phyloP scores from a whole-genome alignment of 2,329 filamentous ascomycete genomes.

The Colletotrichum camelliae region DNA sequence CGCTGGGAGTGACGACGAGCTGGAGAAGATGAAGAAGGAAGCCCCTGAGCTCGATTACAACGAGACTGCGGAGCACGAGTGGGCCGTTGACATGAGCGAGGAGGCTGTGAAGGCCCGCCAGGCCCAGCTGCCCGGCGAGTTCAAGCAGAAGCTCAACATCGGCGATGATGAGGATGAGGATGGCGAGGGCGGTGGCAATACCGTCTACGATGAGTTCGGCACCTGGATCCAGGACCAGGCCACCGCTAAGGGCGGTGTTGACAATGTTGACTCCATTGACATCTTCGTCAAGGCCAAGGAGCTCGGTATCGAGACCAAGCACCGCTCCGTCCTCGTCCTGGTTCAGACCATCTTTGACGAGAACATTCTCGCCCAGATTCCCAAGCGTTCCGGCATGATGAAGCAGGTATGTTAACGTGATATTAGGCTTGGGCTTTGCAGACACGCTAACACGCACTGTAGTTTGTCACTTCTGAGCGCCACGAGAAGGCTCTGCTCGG shows the following conservation, averaged over 20 bases:
- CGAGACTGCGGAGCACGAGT: constrained; percentile 83
- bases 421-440: background rate
- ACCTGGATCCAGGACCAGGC: constrained; percentile 86
- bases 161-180: constrained; percentile 81
- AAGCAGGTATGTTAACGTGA: constrained; percentile 70
- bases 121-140: constrained; percentile 89
- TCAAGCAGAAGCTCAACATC: constrained; percentile 89
- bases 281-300: constrained; percentile 98
- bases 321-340: constrained; percentile 89
- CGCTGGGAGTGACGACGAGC: constrained; percentile 88
- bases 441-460: constrained; percentile 32
- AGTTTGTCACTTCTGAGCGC: constrained; percentile 87
- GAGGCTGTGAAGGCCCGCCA: constrained; percentile 94
- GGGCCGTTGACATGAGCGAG: constrained; percentile 96
- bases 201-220: constrained; percentile 87
- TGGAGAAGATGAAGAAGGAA: constrained; percentile 78
- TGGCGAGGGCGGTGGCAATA: constrained; percentile 76
- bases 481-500: constrained; percentile 96
- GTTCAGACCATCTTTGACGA: constrained; percentile 94
- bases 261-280: constrained; percentile 84
- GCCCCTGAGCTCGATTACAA: constrained; percentile 54
- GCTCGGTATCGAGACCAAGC: constrained; percentile 91
- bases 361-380: constrained; percentile 86
- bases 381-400: constrained; percentile 82
- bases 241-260: constrained; percentile 73